These are phyloP conservation scores for Canna indica DNA, from an alignment of 176 grass and related monocot species.

Conservation along the genomic window DNA sequence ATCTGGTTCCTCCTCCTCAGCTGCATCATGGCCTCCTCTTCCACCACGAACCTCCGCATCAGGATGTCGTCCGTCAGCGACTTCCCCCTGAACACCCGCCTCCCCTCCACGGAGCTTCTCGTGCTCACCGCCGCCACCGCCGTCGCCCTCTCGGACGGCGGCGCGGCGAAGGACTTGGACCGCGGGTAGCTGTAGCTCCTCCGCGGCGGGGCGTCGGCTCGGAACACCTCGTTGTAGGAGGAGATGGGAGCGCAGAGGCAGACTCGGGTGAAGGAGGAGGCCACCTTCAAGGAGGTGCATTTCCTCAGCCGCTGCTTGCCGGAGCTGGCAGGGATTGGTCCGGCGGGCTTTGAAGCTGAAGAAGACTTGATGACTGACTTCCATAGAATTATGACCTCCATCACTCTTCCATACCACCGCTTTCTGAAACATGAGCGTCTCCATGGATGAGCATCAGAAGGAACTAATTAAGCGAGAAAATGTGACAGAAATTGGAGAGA, in stretches of 20 bases:
- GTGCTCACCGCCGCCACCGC: background rate
- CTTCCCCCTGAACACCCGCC: constrained; percentile 86
- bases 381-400: constrained; percentile 60
- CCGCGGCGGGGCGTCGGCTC: constrained; percentile 52
- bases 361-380: constrained; percentile 33
- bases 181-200: constrained; percentile 90
- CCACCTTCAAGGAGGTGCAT: constrained; percentile 85
- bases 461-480: too few species aligned
- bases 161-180: constrained; percentile 17
- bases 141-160: background rate
- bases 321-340: background rate
- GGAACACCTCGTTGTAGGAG: constrained; percentile 78
- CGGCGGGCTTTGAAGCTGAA: background rate
- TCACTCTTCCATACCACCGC: constrained; percentile 61
- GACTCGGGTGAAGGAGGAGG: constrained; percentile 86
- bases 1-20: constrained; percentile 68
- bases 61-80: constrained; percentile 76
- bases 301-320: constrained; percentile 39
- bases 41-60: constrained; percentile 89
- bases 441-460: too few species aligned
- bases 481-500: background rate
- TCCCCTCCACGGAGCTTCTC: constrained; percentile 16
- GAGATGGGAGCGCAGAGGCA: constrained; percentile 95
- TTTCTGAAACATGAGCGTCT: constrained; percentile 27
- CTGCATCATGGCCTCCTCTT: constrained; percentile 75